Evolutionary conservation across 106 monocot genomes (phyloP).

Genomic region (Dendrobium catenatum): DNA sequence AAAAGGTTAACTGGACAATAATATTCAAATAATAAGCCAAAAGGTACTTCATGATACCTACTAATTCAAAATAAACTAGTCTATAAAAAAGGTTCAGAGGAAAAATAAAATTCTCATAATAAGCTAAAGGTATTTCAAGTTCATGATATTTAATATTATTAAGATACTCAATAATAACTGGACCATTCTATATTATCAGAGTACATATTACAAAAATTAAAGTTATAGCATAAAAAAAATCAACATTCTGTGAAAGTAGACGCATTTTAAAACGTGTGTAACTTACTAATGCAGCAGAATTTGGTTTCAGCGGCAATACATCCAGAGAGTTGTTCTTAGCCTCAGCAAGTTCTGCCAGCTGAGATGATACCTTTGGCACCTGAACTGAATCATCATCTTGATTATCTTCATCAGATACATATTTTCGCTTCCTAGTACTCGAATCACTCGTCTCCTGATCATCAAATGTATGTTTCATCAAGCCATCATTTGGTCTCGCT

Average conservation of each 20-base stretch:
- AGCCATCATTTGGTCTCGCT: not conserved
- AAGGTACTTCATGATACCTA: not conserved
- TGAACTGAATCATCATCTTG: conserved; percentile 7
- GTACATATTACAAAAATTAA: not conserved
- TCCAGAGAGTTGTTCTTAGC: conserved; percentile 1
- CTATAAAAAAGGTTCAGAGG: not conserved
- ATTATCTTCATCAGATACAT: not conserved
- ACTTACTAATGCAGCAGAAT: conserved; percentile 3
- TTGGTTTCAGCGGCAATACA: conserved; percentile 3
- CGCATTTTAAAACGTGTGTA: not conserved
- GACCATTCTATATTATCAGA: not conserved
- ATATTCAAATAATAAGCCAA: no score
- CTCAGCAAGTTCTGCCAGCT: conserved; percentile 9
- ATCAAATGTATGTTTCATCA: not conserved
- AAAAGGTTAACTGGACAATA: no score
- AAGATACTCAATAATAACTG: not conserved
- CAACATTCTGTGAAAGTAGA: not conserved
- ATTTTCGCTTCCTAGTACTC: not conserved
- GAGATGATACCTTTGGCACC: conserved; percentile 10
- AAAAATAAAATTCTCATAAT: not conserved
- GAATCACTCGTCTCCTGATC: not conserved
- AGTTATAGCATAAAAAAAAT: not conserved
- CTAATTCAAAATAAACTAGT: not conserved
- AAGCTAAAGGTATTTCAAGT: not conserved
- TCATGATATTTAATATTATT: not conserved